Conservation (phyloP, 2,329 filamentous ascomycete species). For the Fusarium globosum region DNA sequence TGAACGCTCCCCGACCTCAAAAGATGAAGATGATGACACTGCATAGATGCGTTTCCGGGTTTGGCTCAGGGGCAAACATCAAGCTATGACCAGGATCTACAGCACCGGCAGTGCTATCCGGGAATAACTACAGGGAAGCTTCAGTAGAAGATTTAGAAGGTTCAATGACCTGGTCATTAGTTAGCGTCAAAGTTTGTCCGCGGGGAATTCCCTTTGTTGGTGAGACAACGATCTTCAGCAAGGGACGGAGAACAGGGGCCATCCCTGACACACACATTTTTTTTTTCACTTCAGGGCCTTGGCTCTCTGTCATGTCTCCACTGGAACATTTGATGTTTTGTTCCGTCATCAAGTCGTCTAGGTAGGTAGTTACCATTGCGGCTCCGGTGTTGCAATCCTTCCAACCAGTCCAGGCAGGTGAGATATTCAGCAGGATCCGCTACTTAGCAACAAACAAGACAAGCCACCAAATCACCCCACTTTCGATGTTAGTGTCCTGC, state of each 20-base stretch:
- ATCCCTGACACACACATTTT: neutral
- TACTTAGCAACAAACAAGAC: neutral
- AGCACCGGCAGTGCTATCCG: neutral
- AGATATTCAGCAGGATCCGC: neutral
- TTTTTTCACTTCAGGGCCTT: neutral
- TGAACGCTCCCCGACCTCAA: neutral
- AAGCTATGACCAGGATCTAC: constrained; percentile 7
- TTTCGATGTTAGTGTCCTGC: neutral
- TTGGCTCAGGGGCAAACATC: neutral
- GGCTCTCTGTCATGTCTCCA: neutral
- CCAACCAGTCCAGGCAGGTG: neutral
- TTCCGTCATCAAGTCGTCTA: neutral
- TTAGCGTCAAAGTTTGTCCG: constrained; percentile 8
- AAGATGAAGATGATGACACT: neutral
- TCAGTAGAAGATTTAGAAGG: neutral
- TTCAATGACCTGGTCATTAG: constrained; percentile 5
- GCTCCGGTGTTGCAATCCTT: neutral
- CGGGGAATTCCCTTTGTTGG: constrained; percentile 9
- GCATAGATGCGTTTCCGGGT: neutral
- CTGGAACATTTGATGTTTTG: neutral
- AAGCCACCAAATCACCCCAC: neutral
- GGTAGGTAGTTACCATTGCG: neutral
- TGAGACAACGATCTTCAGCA: constrained; percentile 33
- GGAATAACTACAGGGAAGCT: constrained; percentile 14
- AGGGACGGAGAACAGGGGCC: neutral